Conservation (phyloP, 139 green algal genomes). For the Auxenochlorella pyrenoidosa region DNA sequence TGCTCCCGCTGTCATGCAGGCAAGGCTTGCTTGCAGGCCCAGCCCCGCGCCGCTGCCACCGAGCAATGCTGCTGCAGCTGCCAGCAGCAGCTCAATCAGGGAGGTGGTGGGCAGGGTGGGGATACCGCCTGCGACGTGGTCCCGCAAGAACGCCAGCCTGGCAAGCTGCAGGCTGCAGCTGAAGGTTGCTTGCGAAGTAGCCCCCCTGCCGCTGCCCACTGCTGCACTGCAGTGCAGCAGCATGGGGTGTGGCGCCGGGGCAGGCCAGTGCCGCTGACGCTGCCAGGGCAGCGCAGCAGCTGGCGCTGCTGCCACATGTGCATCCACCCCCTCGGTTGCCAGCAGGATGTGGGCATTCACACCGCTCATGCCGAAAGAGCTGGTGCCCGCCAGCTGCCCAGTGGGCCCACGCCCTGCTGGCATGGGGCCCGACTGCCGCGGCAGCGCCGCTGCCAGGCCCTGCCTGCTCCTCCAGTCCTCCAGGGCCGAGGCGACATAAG, state of each 20-base stretch:
- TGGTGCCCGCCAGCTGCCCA: slow-evolving; percentile 22
- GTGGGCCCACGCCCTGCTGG: background rate
- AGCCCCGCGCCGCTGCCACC: background rate
- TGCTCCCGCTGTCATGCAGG: background rate
- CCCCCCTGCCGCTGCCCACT: background rate
- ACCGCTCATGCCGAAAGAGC: slow-evolving; percentile 56
- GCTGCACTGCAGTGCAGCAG: background rate
- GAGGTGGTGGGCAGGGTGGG: slow-evolving; percentile 63
- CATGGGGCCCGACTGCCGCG: background rate
- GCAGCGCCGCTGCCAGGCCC: background rate
- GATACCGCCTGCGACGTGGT: slow-evolving; percentile 55
- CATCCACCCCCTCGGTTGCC: background rate
- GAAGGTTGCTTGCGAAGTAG: background rate
- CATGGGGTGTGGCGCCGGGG: background rate
- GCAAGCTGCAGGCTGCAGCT: slow-evolving; percentile 5
- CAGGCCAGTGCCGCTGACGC: slow-evolving; percentile 26
- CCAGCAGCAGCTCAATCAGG: slow-evolving; percentile 67
- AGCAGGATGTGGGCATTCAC: slow-evolving; percentile 56
- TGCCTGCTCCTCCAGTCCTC: slow-evolving; percentile 6
- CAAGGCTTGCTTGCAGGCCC: background rate
- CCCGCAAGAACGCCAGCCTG: slow-evolving; percentile 55
- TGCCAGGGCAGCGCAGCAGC: slow-evolving; percentile 11
- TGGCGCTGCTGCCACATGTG: background rate
- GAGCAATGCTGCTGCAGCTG: slow-evolving; percentile 27
- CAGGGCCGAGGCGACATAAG: slow-evolving; percentile 52